Evolutionary conservation across 352 stramenopile genomes (phyloP).

Genomic region (Pythium utonaiense): DNA sequence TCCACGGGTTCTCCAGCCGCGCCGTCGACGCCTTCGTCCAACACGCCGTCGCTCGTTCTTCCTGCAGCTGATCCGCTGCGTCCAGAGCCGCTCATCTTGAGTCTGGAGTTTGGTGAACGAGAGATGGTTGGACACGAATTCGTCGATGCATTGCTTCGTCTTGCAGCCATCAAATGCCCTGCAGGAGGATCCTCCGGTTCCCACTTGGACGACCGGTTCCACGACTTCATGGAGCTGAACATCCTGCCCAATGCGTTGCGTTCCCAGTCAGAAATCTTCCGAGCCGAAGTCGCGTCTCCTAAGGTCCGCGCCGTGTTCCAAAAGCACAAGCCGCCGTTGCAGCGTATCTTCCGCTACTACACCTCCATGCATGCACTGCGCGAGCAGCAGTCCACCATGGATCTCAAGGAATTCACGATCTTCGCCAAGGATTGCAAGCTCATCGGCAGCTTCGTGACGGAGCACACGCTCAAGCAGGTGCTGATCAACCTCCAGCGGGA

Average conservation of each 20-base stretch:
- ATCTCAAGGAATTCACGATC: constrained; percentile 51
- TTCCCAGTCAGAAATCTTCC: constrained; percentile 73
- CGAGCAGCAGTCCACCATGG: constrained; percentile 74
- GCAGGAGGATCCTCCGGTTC: constrained; percentile 9
- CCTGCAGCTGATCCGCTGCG: constrained; percentile 11
- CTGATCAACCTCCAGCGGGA: constrained; percentile 72
- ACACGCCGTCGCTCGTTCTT: constrained; percentile 1
- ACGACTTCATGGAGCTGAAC: constrained; percentile 61
- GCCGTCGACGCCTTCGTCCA: neutral
- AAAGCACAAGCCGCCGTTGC: constrained; percentile 60
- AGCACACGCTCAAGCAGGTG: constrained; percentile 78
- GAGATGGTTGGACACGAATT: constrained; percentile 70
- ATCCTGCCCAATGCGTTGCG: constrained; percentile 66
- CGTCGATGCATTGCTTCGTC: constrained; percentile 52
- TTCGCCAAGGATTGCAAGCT: constrained; percentile 75
- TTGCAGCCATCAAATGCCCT: constrained; percentile 51
- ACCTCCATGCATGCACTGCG: constrained; percentile 70
- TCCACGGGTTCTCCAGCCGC: neutral
- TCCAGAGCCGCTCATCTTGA: neutral
- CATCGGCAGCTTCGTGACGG: constrained; percentile 67
- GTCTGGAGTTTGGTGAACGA: constrained; percentile 20
- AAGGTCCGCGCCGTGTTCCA: constrained; percentile 76
- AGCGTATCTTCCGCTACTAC: constrained; percentile 81
- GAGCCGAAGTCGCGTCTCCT: constrained; percentile 55
- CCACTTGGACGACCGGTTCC: constrained; percentile 53